These are phyloP conservation scores for Ophiostoma himal-ulmi DNA, from an alignment of 2,329 filamentous ascomycete species.

Conservation along the genomic window DNA sequence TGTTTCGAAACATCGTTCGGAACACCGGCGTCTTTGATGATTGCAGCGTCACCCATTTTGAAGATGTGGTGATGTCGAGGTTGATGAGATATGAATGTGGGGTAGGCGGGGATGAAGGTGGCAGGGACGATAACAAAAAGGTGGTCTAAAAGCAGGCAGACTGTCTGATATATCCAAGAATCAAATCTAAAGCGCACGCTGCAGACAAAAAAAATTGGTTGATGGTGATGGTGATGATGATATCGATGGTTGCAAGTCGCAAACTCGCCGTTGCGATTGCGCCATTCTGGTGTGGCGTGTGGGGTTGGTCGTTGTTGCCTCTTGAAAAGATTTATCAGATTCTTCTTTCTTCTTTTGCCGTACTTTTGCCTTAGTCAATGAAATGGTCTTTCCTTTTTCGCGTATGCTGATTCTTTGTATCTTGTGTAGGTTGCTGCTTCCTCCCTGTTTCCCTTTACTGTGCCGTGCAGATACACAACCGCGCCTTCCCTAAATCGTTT, in stretches of 20 bases:
- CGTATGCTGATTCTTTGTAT: background rate
- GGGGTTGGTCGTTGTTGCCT: slow-evolving; percentile 14
- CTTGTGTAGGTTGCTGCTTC: slow-evolving; percentile 1
- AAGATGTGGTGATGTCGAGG: background rate
- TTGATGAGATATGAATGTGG: background rate
- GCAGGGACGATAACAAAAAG: no score
- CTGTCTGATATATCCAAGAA: background rate
- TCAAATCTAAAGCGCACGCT: background rate
- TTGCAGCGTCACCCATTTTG: slow-evolving; percentile 1
- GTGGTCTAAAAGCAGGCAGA: background rate
- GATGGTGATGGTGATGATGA: background rate
- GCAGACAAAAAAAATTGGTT: background rate
- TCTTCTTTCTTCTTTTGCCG: slow-evolving; percentile 2
- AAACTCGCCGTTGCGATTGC: slow-evolving; percentile 17
- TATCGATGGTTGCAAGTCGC: slow-evolving; percentile 10
- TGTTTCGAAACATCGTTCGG: slow-evolving; percentile 33
- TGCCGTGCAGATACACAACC: background rate
- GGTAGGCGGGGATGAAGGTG: background rate
- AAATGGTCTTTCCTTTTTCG: background rate
- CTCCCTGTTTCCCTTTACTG: background rate
- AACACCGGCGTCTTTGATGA: slow-evolving; percentile 45
- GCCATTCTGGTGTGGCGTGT: slow-evolving; percentile 12
- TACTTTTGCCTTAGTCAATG: background rate
- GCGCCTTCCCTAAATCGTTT: slow-evolving; percentile 12
- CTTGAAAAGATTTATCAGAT: background rate